A percentile compares a stretch with the other conserved stretches of the same genome.
Conservation (phyloP, 2,329 filamentous ascomycete species). For the Gyromitra esculenta region DNA sequence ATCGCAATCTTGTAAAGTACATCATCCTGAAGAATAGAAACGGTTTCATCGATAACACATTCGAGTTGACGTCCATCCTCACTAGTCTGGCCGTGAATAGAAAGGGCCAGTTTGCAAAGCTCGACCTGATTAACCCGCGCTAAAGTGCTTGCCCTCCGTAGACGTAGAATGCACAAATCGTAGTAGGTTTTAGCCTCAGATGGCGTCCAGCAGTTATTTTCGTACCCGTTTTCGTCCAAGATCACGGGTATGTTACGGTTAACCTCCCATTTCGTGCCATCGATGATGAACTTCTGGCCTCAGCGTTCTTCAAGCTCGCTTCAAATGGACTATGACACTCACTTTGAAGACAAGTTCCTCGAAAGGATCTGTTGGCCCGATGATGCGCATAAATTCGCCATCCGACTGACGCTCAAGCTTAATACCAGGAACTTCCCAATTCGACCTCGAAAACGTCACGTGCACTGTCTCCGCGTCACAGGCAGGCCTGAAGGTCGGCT, state of each 20-base stretch:
- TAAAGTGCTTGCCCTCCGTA: conserved; percentile 31
- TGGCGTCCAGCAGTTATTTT: conserved; percentile 41
- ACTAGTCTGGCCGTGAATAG: conserved; percentile 36
- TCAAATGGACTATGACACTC: neutral
- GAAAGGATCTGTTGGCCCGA: conserved; percentile 21
- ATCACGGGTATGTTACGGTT: conserved; percentile 33
- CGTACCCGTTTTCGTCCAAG: conserved; percentile 26
- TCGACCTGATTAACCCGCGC: conserved; percentile 18
- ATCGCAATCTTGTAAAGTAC: conserved; percentile 1
- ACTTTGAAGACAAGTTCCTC: conserved; percentile 39
- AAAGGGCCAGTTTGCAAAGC: conserved; percentile 42
- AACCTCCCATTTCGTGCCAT: conserved; percentile 37
- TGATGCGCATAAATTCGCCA: conserved; percentile 37
- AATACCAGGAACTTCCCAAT: conserved; percentile 34
- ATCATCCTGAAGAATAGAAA: neutral
- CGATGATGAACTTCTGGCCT: conserved; percentile 39
- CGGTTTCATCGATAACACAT: conserved; percentile 29
- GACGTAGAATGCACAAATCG: conserved; percentile 21
- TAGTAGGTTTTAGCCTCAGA: conserved; percentile 30
- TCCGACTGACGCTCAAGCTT: conserved; percentile 35
- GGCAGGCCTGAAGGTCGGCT: conserved; percentile 25
- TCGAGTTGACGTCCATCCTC: conserved; percentile 33
- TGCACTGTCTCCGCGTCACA: conserved; percentile 41
- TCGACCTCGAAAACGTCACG: conserved; percentile 29
- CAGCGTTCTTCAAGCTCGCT: neutral